Base-by-base conservation (phyloP, 805 yeast species). In the Limtongia smithiae region DNA sequence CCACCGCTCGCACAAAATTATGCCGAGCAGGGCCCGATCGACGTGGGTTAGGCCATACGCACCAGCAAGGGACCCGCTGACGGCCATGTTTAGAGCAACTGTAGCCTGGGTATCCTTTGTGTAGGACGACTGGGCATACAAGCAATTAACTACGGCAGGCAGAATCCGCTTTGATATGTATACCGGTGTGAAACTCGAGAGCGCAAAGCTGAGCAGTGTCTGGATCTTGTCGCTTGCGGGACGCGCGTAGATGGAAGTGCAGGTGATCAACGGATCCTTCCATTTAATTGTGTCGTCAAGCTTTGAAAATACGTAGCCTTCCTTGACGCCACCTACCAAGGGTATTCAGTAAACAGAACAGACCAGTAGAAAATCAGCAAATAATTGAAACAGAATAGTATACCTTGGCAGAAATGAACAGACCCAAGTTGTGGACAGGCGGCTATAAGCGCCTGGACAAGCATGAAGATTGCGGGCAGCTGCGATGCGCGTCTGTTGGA, bases 1-100 rank as follows among this genome's bases (percentile, higher is more conserved):
- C 91, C 91, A 85, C 57, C 93, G 71, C 59, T 83, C 86, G 67
- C 88, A 81, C 22, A 84, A 68, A 1, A 88, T 85, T 27, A 84
- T 75, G 0, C 91, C 91, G 11, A 83, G 74, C 41, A 85, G 66
- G 0, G 87, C 88, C 47, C 90, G 70, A 2, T 80, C 80, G 56
- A 81, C 74, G 63, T 85, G 91, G 1, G 87, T 78, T 39, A 84
- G 65, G 5, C 91, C 93, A 63, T 83, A 87, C 3, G 83, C 75
- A 0, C 89, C 88, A 0, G 90, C 82, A 44, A 84, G 77, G 17
- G 82, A 77, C 18, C 93, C 93, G 0, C 86, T 77, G 0, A 84
- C 78, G 6, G 87, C 89, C 21, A 83, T 79, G 54, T 79, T 82
- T 35, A 84, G 68, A 0, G 89, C 85, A 1, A 87, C 83, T 4